Evolutionary conservation across 257 asterid species (phyloP).

Genomic region (Prunella vulgaris): DNA sequence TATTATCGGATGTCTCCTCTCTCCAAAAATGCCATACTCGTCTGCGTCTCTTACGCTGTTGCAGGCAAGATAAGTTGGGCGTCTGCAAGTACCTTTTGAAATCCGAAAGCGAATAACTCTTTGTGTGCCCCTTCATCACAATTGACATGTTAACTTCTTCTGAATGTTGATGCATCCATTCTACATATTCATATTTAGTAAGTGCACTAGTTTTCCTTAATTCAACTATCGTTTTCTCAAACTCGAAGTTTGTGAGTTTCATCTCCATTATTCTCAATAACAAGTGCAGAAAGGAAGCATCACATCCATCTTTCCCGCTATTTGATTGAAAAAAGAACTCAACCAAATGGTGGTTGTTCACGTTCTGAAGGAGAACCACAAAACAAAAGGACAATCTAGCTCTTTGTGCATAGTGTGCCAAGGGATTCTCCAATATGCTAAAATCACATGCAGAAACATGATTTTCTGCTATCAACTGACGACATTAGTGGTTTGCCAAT

Average conservation of each 20-base stretch:
- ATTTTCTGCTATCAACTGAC: neutral
- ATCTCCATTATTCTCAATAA: neutral
- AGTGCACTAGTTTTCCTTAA: neutral
- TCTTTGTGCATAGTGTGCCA: conserved; percentile 4
- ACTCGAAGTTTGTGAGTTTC: neutral
- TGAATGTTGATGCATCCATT: neutral
- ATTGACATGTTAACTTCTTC: neutral
- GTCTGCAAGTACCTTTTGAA: neutral
- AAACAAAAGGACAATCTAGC: neutral
- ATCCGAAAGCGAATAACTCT: too few relatives aligned
- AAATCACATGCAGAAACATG: neutral
- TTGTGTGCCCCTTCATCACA: neutral
- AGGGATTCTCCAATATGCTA: neutral
- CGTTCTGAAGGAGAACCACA: neutral
- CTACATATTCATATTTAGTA: neutral
- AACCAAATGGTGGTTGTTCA: neutral
- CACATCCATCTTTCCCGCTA: neutral
- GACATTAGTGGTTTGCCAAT: neutral
- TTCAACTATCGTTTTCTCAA: neutral
- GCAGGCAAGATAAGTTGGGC: neutral
- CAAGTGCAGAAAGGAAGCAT: neutral
- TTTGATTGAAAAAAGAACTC: neutral
- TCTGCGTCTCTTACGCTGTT: too few relatives aligned
- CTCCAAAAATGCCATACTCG: neutral
- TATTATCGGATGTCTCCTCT: too few relatives aligned